Conservation (phyloP, 306 rosid species). For the Dryas drummondii region DNA sequence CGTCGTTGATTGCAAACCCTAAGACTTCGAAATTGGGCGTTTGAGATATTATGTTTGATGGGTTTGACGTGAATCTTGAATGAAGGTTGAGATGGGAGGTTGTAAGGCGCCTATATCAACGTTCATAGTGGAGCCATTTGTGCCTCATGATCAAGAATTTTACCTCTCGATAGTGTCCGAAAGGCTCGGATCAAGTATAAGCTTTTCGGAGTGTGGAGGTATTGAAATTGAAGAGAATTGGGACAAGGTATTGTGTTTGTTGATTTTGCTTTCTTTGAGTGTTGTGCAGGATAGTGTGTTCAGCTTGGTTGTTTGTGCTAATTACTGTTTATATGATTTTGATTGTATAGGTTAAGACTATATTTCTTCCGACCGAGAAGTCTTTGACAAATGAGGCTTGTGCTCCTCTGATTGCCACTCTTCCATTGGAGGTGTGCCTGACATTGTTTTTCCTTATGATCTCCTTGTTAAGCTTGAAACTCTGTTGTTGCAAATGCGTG, state of each 20-base stretch:
- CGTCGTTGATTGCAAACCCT: too few species aligned
- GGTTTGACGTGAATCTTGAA: not conserved
- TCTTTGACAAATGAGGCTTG: conserved; percentile 59
- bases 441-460: conserved; percentile 7
- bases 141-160: conserved; percentile 80
- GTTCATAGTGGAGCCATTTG: conserved; percentile 83
- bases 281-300: conserved; percentile 3
- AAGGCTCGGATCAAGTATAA: conserved; percentile 66
- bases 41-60: not conserved
- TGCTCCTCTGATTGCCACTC: conserved; percentile 84
- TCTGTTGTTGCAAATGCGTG: not conserved
- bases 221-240: conserved; percentile 84
- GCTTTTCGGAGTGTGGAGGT: conserved; percentile 86
- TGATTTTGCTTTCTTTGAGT: not conserved
- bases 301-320: conserved; percentile 3
- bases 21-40: too few species aligned
- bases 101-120: conserved; percentile 87
- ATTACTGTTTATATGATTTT: not conserved
- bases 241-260: conserved; percentile 58
- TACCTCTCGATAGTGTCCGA: conserved; percentile 83
- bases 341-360: conserved; percentile 56
- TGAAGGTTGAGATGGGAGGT: conserved; percentile 85
- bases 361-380: conserved; percentile 72
- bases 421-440: conserved; percentile 73
- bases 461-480: not conserved